Percentiles rank a stretch among this genome's conserved stretches.
Evolutionary conservation across 192 early-diverging fungal genomes (phyloP).

Genomic region (Piromyces sp.): DNA sequence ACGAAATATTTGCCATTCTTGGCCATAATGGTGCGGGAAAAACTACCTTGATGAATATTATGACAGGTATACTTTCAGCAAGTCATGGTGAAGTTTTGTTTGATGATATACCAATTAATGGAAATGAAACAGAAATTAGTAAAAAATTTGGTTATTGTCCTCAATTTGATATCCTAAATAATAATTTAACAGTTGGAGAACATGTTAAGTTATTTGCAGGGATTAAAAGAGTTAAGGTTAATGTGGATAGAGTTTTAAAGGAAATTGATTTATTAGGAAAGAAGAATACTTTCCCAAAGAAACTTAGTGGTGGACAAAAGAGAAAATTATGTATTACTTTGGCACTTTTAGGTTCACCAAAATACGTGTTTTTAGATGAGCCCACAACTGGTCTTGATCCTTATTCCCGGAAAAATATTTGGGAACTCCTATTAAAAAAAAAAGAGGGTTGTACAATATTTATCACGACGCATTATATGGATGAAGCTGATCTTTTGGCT

Average conservation of each 20-base stretch:
- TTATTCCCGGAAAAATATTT: conserved; percentile 21
- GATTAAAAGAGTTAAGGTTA: conserved; percentile 24
- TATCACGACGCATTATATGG: conserved; percentile 43
- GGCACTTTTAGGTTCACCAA: conserved; percentile 31
- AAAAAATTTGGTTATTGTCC: conserved; percentile 26
- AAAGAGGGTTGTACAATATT: conserved; percentile 28
- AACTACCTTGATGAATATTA: neutral
- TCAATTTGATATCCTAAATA: conserved; percentile 30
- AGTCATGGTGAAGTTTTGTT: neutral
- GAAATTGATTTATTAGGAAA: neutral
- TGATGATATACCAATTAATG: neutral
- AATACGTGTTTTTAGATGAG: conserved; percentile 31
- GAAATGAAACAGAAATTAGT: neutral
- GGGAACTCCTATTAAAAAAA: conserved; percentile 28
- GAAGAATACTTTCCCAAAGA: neutral
- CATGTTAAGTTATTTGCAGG: conserved; percentile 21
- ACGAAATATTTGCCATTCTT: neutral
- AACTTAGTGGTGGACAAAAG: conserved; percentile 38
- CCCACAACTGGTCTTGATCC: conserved; percentile 44
- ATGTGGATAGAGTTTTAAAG: neutral
- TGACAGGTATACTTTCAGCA: neutral
- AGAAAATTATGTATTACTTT: conserved; percentile 27
- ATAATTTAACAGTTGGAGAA: conserved; percentile 23
- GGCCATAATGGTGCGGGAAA: neutral
- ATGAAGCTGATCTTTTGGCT: conserved; percentile 31